Conservation (phyloP, 441 rosid species). For the Syzygium syzygioides region DNA sequence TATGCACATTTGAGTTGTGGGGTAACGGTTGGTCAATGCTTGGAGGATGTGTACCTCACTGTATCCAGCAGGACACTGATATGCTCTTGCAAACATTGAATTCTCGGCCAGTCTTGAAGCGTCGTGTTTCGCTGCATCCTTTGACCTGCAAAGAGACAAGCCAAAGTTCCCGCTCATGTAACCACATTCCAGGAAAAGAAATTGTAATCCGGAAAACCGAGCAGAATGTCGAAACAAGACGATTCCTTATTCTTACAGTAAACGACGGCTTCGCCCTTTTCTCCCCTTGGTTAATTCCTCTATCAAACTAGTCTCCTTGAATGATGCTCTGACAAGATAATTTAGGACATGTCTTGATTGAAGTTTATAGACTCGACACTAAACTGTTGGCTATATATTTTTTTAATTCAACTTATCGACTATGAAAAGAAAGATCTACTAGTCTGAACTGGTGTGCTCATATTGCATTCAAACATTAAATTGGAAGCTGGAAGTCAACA, state of each 20-base stretch:
- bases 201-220: neutral
- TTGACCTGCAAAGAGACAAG: conserved; percentile 5
- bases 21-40: neutral
- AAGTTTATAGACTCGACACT: neutral
- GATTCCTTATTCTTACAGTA: neutral
- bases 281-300: neutral
- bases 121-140: conserved; percentile 1
- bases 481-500: neutral
- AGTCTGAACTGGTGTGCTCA: neutral
- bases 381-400: neutral
- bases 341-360: neutral
- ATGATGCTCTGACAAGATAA: neutral
- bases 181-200: neutral
- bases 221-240: neutral
- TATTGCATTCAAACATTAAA: neutral
- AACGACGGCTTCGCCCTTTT: neutral
- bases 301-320: neutral
- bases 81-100: conserved; percentile 4
- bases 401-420: neutral
- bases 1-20: neutral
- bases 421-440: neutral
- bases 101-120: conserved; percentile 9
- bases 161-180: neutral
- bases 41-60: neutral
- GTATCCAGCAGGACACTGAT: conserved; percentile 1